Evolutionary conservation across 306 rosid species (phyloP).

Genomic region (Quercus aquifolioides): DNA sequence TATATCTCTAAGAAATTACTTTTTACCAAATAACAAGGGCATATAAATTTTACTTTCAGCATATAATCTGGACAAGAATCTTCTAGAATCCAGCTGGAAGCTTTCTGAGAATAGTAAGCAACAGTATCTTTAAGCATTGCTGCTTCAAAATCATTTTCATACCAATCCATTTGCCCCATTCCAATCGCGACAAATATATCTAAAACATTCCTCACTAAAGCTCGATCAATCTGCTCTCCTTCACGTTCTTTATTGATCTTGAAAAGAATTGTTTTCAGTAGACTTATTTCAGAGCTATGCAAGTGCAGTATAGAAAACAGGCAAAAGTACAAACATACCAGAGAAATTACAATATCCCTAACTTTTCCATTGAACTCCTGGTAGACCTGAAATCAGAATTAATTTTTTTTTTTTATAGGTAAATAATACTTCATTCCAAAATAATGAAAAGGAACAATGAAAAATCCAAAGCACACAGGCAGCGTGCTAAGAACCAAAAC

Average conservation of each 20-base stretch:
- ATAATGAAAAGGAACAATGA: too few relatives aligned
- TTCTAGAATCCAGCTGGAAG: constrained; percentile 56
- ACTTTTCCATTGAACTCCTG: constrained; percentile 59
- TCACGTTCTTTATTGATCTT: constrained; percentile 58
- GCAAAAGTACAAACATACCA: constrained; percentile 37
- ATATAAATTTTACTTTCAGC: constrained; percentile 32
- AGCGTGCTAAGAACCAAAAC: too few relatives aligned
- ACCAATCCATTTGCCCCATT: constrained; percentile 38
- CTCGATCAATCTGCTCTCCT: constrained; percentile 60
- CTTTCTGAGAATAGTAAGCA: constrained; percentile 43
- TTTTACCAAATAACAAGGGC: background rate
- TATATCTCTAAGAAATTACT: background rate
- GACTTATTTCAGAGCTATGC: background rate
- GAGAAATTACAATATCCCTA: constrained; percentile 55
- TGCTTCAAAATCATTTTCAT: constrained; percentile 54
- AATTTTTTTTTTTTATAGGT: background rate
- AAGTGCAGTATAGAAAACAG: background rate
- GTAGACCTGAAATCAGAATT: constrained; percentile 47
- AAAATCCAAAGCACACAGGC: too few relatives aligned
- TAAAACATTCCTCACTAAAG: constrained; percentile 49
- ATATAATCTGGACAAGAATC: constrained; percentile 53
- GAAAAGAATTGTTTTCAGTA: background rate
- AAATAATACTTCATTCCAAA: too few relatives aligned
- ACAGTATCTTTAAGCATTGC: constrained; percentile 48
- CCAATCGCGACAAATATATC: constrained; percentile 62